Evolutionary conservation across 2,329 filamentous ascomycete species (phyloP).

Genomic region (Cladosporium sp.): DNA sequence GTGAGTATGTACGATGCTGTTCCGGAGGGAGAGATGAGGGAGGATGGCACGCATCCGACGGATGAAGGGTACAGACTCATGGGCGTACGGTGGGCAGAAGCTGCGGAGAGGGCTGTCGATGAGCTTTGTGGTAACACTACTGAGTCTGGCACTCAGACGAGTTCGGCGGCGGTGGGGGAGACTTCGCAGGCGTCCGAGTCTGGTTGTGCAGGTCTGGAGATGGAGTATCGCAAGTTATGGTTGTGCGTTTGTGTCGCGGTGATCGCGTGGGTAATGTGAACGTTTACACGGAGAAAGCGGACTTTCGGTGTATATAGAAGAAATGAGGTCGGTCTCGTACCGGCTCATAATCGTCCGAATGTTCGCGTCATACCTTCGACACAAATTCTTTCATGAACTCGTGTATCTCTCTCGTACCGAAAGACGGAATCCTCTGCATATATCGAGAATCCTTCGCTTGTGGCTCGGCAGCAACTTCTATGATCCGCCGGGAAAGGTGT

Average conservation of each 20-base stretch:
- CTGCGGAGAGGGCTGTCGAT: neutral
- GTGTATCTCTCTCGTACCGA: neutral
- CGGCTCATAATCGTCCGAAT: too few species aligned
- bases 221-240: too few species aligned
- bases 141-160: neutral
- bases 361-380: neutral
- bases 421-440: constrained; percentile 1
- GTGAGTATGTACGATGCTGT: constrained; percentile 5
- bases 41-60: neutral
- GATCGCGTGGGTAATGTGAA: too few species aligned
- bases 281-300: too few species aligned
- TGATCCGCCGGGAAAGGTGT: neutral
- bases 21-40: neutral
- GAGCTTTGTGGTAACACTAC: neutral
- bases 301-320: too few species aligned
- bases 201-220: too few species aligned
- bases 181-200: too few species aligned
- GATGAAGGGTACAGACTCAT: constrained; percentile 1
- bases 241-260: too few species aligned
- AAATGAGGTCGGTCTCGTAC: too few species aligned
- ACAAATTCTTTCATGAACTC: constrained; percentile 8
- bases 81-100: neutral
- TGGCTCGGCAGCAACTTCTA: neutral
- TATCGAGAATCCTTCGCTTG: neutral
- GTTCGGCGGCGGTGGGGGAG: neutral